These are phyloP conservation scores for Excoecaria cochinchinensis DNA, from an alignment of 345 rosid species.

Conservation along the genomic window DNA sequence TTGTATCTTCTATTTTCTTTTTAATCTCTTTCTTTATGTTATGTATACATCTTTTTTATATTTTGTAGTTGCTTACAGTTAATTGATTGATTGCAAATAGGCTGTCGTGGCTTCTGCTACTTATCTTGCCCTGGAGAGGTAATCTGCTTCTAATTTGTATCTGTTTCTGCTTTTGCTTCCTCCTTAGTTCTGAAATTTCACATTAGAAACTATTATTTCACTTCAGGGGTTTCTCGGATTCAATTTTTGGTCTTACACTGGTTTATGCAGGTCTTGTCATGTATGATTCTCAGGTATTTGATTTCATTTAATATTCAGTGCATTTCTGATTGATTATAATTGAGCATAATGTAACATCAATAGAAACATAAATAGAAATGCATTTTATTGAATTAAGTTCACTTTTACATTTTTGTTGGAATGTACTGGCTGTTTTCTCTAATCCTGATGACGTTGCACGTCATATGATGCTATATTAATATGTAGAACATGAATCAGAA, in stretches of 20 bases:
- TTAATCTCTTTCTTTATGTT: neutral
- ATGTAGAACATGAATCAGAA: conserved; percentile 5
- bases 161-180: neutral
- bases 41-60: neutral
- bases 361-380: neutral
- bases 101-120: conserved; percentile 86
- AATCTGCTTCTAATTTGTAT: neutral
- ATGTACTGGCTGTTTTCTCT: neutral
- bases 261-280: conserved; percentile 85
- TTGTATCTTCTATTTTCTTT: too few species aligned
- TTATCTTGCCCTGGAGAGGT: conserved; percentile 86
- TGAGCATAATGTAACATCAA: neutral
- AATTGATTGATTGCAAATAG: conserved; percentile 29
- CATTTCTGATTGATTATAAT: neutral
- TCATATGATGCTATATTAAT: neutral
- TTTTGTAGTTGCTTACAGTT: neutral
- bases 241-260: conserved; percentile 66
- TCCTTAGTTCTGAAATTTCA: neutral
- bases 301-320: neutral
- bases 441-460: neutral
- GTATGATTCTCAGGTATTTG: conserved; percentile 84
- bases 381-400: neutral
- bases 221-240: conserved; percentile 82
- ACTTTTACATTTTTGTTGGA: neutral
- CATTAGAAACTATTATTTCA: neutral